Conservation (phyloP, 1,284 basidiomycete species). For the Puccinia polysora region DNA sequence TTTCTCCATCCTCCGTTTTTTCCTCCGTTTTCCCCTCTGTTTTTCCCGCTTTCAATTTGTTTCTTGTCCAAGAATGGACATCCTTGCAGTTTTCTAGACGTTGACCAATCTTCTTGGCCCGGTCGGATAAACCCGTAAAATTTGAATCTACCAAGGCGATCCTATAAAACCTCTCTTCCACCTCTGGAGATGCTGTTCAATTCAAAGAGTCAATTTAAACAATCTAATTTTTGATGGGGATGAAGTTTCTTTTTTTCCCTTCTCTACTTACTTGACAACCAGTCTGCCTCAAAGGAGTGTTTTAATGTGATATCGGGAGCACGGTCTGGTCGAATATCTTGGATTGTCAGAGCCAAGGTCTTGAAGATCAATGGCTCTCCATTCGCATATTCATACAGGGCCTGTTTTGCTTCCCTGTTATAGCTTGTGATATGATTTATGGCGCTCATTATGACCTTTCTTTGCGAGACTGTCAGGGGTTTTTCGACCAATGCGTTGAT, state of each 20-base stretch:
- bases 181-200: neutral
- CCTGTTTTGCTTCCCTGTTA: neutral
- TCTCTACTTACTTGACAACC: neutral
- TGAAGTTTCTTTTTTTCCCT: neutral
- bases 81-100: neutral
- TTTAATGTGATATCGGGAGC: neutral
- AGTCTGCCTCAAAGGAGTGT: neutral
- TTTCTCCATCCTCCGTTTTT: neutral
- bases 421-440: slow-evolving; percentile 4
- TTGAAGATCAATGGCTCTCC: neutral
- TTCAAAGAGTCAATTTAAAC: neutral
- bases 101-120: neutral
- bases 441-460: neutral
- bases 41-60: too few relatives aligned
- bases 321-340: neutral
- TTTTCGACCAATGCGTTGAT: neutral
- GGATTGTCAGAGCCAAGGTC: neutral
- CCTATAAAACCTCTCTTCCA: neutral
- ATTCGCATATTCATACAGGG: neutral
- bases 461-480: neutral
- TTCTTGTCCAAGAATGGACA: neutral
- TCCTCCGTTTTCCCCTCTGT: too few relatives aligned
- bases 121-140: neutral
- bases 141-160: neutral
- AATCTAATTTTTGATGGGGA: neutral